phyloP scores from a whole-genome alignment of 1,284 basidiomycete genomes.

The Ustilago shanxiensis region DNA sequence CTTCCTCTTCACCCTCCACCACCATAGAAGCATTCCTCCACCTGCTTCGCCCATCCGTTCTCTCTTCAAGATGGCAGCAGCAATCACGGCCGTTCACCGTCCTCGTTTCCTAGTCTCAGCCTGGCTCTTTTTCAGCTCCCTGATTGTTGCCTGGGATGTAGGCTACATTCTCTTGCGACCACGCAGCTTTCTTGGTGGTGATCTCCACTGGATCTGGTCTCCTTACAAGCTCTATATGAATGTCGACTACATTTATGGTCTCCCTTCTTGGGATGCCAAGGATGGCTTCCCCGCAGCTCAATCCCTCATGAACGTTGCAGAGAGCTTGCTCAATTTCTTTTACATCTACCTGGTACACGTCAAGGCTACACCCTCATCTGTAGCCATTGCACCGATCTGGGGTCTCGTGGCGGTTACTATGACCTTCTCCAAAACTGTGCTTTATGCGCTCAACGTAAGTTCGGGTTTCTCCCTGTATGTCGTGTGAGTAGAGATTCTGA shows the following conservation, averaged over 20 bases:
- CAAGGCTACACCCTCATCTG: slow-evolving; percentile 70
- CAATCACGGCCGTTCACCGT: slow-evolving; percentile 30
- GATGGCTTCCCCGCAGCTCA: slow-evolving; percentile 90
- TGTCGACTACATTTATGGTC: slow-evolving; percentile 82
- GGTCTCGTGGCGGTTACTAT: slow-evolving; percentile 80
- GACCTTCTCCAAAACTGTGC: slow-evolving; percentile 85
- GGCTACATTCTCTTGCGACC: slow-evolving; percentile 60
- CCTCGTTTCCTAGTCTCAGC: slow-evolving; percentile 37
- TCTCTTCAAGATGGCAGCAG: slow-evolving; percentile 24
- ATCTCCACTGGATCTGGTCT: slow-evolving; percentile 50
- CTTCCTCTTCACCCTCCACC: too few species aligned
- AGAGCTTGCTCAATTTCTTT: slow-evolving; percentile 78
- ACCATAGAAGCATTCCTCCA: too few species aligned
- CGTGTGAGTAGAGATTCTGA: not conserved
- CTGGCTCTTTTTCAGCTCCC: slow-evolving; percentile 47
- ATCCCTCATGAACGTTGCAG: slow-evolving; percentile 82
- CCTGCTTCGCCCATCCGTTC: not conserved
- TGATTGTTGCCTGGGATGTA: slow-evolving; percentile 58
- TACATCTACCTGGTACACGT: slow-evolving; percentile 83
- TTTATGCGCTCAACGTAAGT: slow-evolving; percentile 73
- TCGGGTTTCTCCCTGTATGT: not conserved
- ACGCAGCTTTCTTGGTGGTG: slow-evolving; percentile 71
- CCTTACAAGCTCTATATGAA: slow-evolving; percentile 76
- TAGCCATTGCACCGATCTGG: slow-evolving; percentile 76
- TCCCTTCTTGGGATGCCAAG: slow-evolving; percentile 75